These are phyloP conservation scores for Clavulina sp. DNA, from an alignment of 768 basidiomycete genomes.

Conservation along the genomic window DNA sequence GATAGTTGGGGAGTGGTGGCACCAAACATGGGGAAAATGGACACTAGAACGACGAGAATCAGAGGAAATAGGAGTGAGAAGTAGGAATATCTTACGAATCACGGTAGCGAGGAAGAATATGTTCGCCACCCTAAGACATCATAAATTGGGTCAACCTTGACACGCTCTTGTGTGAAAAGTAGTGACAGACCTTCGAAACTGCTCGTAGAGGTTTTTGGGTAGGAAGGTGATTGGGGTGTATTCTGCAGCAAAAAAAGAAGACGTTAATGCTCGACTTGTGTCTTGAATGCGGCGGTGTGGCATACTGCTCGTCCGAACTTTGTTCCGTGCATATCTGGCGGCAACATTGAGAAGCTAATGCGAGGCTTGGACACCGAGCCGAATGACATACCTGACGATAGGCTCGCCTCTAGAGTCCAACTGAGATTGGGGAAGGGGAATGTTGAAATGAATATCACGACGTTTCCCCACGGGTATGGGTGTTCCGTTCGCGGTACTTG, in stretches of 20 bases:
- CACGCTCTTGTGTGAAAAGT: not conserved
- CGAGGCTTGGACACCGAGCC: too few species aligned
- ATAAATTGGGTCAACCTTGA: not conserved
- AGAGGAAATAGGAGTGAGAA: not conserved
- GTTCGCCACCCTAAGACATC: slow-evolving; percentile 56
- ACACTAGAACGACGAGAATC: slow-evolving; percentile 4
- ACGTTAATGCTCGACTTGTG: not conserved
- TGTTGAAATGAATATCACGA: slow-evolving; percentile 70
- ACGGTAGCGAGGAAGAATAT: slow-evolving; percentile 80
- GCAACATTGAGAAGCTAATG: too few species aligned
- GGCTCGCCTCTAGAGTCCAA: slow-evolving; percentile 62
- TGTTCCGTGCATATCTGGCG: slow-evolving; percentile 81
- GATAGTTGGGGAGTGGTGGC: slow-evolving; percentile 68
- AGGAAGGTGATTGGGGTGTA: slow-evolving; percentile 83
- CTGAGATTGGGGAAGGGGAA: slow-evolving; percentile 44
- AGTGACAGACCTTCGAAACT: slow-evolving; percentile 60
- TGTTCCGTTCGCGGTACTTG: slow-evolving; percentile 1
- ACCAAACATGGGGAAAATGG: slow-evolving; percentile 80
- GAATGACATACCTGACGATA: slow-evolving; percentile 52
- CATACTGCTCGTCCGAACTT: slow-evolving; percentile 86
- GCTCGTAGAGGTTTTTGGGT: slow-evolving; percentile 88
- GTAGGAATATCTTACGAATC: slow-evolving; percentile 38
- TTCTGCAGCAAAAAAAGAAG: slow-evolving; percentile 29
- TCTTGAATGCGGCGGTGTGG: slow-evolving; percentile 12
- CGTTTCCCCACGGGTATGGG: slow-evolving; percentile 32